These are phyloP conservation scores for Ceratocystis eucalypticola DNA, from an alignment of 2,329 filamentous ascomycete genomes.

Conservation along the genomic window DNA sequence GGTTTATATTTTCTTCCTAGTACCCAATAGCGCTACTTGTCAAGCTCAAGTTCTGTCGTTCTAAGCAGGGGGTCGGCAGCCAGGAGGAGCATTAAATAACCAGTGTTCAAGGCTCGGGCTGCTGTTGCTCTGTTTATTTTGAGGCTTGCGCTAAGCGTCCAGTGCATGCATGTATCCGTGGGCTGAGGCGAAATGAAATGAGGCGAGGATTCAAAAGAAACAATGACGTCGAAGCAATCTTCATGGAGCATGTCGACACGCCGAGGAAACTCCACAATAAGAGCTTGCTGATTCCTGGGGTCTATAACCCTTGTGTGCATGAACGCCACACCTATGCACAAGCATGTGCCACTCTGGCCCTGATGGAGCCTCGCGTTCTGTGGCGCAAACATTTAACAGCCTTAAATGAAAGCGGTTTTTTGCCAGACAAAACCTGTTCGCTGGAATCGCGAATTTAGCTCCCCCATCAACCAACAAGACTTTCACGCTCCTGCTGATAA, in stretches of 20 bases:
- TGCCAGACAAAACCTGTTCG: not conserved
- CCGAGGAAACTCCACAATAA: not conserved
- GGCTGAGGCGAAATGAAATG: not conserved
- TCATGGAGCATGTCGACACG: not conserved
- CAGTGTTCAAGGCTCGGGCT: not conserved
- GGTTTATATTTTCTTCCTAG: not conserved
- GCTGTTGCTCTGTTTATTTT: too few species aligned
- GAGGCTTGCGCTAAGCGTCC: not conserved
- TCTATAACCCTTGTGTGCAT: not conserved
- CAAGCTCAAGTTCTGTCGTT: not conserved
- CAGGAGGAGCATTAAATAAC: not conserved
- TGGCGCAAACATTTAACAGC: not conserved
- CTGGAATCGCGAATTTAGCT: too few species aligned
- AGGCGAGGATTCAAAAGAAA: not conserved
- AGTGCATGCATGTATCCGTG: not conserved
- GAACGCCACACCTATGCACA: not conserved
- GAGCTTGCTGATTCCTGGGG: not conserved
- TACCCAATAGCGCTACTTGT: not conserved
- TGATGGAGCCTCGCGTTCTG: not conserved
- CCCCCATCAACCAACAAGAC: too few species aligned
- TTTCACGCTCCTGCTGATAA: too few species aligned
- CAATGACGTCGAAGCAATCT: not conserved
- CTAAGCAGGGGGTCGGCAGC: not conserved
- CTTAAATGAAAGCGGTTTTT: not conserved
- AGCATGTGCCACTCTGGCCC: not conserved